These are phyloP conservation scores for Fonsecaea pedrosoi DNA, from an alignment of 2,329 filamentous ascomycete genomes.

Conservation along the genomic window DNA sequence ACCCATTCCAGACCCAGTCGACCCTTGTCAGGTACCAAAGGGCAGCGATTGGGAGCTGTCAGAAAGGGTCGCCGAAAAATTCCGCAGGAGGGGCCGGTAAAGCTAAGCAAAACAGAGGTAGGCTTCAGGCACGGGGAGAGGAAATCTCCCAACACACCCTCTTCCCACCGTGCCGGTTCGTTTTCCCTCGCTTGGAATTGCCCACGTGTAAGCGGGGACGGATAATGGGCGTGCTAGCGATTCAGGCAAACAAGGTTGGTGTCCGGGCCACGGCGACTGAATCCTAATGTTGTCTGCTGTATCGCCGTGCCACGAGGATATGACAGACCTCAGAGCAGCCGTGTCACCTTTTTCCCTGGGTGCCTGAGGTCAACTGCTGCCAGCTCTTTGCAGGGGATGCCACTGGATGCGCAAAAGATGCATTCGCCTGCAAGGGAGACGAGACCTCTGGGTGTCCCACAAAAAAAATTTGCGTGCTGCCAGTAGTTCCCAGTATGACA, in stretches of 20 bases:
- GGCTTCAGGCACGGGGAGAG: slow-evolving; percentile 37
- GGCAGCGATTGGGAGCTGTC: slow-evolving; percentile 34
- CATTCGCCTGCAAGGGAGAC: slow-evolving; percentile 3
- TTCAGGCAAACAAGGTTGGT: slow-evolving; percentile 1
- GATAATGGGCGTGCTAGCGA: slow-evolving; percentile 14
- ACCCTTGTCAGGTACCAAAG: slow-evolving; percentile 34
- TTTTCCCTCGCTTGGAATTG: slow-evolving; percentile 29
- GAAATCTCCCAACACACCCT: slow-evolving; percentile 25
- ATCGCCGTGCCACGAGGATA: slow-evolving; percentile 9
- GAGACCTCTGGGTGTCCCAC: slow-evolving; percentile 18
- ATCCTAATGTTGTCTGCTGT: slow-evolving; percentile 2
- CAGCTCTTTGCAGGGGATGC: slow-evolving; percentile 1
- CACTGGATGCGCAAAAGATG: background rate
- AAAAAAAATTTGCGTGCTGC: slow-evolving; percentile 16
- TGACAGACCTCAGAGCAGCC: slow-evolving; percentile 1
- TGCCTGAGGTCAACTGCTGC: background rate
- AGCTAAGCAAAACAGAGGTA: slow-evolving; percentile 35
- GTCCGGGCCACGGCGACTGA: background rate
- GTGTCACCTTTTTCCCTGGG: background rate
- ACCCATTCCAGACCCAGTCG: slow-evolving; percentile 14
- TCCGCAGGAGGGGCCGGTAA: slow-evolving; percentile 28
- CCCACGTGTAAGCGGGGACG: slow-evolving; percentile 33
- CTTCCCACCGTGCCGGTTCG: slow-evolving; percentile 20
- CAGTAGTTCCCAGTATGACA: slow-evolving; percentile 28
- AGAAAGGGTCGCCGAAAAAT: slow-evolving; percentile 26